Conservation (phyloP, 164 flowering plant species). For the Piper betle region DNA sequence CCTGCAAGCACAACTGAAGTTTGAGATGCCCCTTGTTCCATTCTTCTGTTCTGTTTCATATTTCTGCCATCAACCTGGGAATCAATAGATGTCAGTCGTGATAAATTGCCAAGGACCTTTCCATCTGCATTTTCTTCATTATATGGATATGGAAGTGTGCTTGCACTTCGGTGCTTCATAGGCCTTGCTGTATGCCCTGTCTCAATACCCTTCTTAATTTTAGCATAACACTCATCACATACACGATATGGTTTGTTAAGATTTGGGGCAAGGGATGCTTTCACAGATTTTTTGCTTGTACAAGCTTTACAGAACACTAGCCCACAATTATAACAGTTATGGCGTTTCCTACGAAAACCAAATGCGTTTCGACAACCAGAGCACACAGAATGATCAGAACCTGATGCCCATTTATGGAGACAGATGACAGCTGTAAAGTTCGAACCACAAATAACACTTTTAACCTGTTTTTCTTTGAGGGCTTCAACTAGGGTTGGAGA, state of each 20-base stretch:
- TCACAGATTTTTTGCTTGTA: constrained; percentile 63
- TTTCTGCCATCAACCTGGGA: constrained; percentile 29
- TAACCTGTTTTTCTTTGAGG: constrained; percentile 72
- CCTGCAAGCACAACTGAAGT: constrained; percentile 23
- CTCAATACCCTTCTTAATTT: constrained; percentile 50
- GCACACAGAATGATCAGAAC: constrained; percentile 62
- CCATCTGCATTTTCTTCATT: constrained; percentile 29
- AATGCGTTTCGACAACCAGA: constrained; percentile 68
- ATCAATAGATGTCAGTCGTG: constrained; percentile 54
- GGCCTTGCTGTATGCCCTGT: constrained; percentile 20
- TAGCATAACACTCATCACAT: constrained; percentile 76
- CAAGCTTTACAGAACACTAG: constrained; percentile 82
- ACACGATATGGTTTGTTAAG: constrained; percentile 81
- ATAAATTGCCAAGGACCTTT: constrained; percentile 25
- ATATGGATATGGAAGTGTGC: constrained; percentile 14
- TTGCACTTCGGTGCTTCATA: constrained; percentile 27
- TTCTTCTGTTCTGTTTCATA: constrained; percentile 14
- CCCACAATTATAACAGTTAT: constrained; percentile 97
- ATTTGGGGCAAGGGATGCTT: constrained; percentile 86
- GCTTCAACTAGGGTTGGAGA: constrained; percentile 58
- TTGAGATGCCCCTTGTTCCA: constrained; percentile 13
- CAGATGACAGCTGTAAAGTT: constrained; percentile 79
- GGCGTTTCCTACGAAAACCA: constrained; percentile 77
- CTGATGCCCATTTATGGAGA: constrained; percentile 59
- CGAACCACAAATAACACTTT: constrained; percentile 70